These are phyloP conservation scores for Bolboschoenoplectus hybrid DNA, from an alignment of 202 grass and related monocot species.

Conservation along the genomic window DNA sequence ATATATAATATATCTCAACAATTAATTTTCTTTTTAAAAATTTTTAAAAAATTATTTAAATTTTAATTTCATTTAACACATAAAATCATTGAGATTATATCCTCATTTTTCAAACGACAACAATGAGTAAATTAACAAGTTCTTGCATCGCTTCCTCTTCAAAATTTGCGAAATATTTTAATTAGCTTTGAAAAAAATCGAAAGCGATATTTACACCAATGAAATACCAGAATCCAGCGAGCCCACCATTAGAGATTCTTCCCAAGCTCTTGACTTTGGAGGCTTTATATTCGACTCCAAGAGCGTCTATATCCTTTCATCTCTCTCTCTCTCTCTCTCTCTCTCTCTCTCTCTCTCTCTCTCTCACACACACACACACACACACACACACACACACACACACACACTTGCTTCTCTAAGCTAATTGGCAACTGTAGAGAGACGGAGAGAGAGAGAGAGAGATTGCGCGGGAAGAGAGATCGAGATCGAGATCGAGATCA, in stretches of 20 bases:
- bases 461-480: background rate
- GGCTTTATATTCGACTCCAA: slow-evolving; percentile 27
- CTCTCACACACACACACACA: too few relatives aligned
- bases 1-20: too few relatives aligned
- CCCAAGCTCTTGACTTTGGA: slow-evolving; percentile 32
- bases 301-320: slow-evolving; percentile 20
- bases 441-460: background rate
- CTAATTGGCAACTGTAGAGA: background rate
- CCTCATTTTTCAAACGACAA: slow-evolving; percentile 1
- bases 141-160: background rate
- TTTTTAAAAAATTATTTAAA: too few relatives aligned
- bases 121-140: background rate
- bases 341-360: too few relatives aligned
- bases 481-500: slow-evolving; percentile 3
- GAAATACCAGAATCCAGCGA: slow-evolving; percentile 18
- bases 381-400: too few relatives aligned
- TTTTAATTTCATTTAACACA: too few relatives aligned
- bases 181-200: slow-evolving; percentile 27
- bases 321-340: slow-evolving; percentile 7
- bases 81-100: too few relatives aligned
- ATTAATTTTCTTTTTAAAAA: too few relatives aligned
- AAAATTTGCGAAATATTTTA: background rate
- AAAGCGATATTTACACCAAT: slow-evolving; percentile 25
- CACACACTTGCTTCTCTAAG: background rate
- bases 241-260: slow-evolving; percentile 31